Conservation (phyloP, 2,329 filamentous ascomycete species). For the Amesomyces nigricolor region DNA sequence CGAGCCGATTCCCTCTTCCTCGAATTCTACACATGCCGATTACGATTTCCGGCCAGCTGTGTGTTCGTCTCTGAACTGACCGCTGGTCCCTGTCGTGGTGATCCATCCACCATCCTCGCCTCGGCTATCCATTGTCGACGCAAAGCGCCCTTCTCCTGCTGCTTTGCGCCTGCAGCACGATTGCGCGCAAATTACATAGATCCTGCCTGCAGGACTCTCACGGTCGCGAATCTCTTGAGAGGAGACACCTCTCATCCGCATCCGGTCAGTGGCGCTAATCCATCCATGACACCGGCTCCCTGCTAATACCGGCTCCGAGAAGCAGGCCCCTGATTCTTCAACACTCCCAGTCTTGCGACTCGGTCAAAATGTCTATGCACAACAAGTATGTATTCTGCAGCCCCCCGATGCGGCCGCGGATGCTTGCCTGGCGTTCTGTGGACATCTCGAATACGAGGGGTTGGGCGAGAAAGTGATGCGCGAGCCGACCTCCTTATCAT, state of each 20-base stretch:
- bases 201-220: neutral
- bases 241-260: too few species aligned
- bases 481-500: neutral
- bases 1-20: neutral
- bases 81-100: conserved; percentile 5
- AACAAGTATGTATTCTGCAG: conserved; percentile 29
- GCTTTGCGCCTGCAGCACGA: neutral
- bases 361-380: conserved; percentile 32
- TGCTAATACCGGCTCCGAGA: neutral
- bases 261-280: too few species aligned
- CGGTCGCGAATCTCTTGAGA: too few species aligned
- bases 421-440: too few species aligned
- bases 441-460: too few species aligned
- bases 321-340: neutral
- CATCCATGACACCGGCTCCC: too few species aligned
- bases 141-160: neutral
- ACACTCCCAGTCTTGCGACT: conserved; percentile 1
- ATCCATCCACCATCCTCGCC: neutral
- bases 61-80: conserved; percentile 19
- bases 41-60: conserved; percentile 10
- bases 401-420: too few species aligned
- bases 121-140: neutral
- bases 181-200: neutral
- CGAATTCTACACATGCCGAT: conserved; percentile 17
- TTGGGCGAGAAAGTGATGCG: too few species aligned